These are phyloP conservation scores for Blastobotrys elegans DNA, from an alignment of 1,139 yeast species.

Conservation along the genomic window DNA sequence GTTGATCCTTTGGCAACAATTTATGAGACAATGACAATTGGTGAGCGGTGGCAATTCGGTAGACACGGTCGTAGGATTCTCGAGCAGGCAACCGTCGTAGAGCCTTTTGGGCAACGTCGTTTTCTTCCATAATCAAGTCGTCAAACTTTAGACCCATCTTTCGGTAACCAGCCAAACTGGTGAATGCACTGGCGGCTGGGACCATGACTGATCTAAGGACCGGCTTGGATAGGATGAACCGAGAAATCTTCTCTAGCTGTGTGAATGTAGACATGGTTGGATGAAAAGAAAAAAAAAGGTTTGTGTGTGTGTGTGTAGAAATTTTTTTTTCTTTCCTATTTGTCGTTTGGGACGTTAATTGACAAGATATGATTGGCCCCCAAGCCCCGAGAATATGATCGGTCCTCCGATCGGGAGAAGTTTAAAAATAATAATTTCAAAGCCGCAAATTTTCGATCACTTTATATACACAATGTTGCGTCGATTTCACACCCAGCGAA, in stretches of 20 bases:
- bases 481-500: conserved; percentile 1
- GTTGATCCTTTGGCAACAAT: conserved; percentile 75
- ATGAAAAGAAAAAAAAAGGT: background rate
- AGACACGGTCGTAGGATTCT: conserved; percentile 85
- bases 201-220: conserved; percentile 65
- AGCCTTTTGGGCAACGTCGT: conserved; percentile 81
- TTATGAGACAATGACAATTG: conserved; percentile 83
- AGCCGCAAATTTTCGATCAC: background rate
- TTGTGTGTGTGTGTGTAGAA: background rate
- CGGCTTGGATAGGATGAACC: conserved; percentile 78
- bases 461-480: background rate
- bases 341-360: background rate
- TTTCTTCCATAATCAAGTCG: conserved; percentile 85
- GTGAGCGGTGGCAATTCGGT: conserved; percentile 86
- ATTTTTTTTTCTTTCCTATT: background rate
- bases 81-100: conserved; percentile 78
- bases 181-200: conserved; percentile 75
- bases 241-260: conserved; percentile 75
- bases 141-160: conserved; percentile 84
- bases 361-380: background rate
- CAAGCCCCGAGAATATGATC: no score
- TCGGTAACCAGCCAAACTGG: conserved; percentile 82
- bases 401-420: no score
- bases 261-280: conserved; percentile 64
- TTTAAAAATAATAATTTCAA: no score